These are phyloP conservation scores for Aspergillus sp. DNA, from an alignment of 2,329 filamentous ascomycete species.

Conservation along the genomic window DNA sequence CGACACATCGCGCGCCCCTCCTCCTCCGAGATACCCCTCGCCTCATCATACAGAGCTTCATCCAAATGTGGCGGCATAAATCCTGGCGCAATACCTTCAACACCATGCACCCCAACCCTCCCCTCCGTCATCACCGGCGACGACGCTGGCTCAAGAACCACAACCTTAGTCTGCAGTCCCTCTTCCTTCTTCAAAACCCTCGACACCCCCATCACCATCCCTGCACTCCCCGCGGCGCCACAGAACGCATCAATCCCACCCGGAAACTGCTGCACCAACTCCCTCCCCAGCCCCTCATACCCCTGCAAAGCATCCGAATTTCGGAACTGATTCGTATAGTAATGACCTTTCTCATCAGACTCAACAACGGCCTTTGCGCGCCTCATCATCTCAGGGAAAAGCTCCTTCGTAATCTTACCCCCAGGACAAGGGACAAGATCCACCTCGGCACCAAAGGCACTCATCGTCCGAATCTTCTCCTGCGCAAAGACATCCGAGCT, in stretches of 20 bases:
- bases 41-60: conserved; percentile 72
- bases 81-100: conserved; percentile 93
- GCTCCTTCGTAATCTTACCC: conserved; percentile 11
- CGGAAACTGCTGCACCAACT: conserved; percentile 13
- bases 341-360: background rate
- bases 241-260: conserved; percentile 18
- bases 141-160: conserved; percentile 16
- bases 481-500: conserved; percentile 14
- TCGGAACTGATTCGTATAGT: conserved; percentile 13
- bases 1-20: conserved; percentile 81
- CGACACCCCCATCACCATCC: conserved; percentile 16
- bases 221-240: conserved; percentile 12
- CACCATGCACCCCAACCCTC: conserved; percentile 70
- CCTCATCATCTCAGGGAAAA: background rate
- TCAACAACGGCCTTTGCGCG: background rate
- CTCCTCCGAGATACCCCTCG: conserved; percentile 89
- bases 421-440: conserved; percentile 12
- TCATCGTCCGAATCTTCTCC: conserved; percentile 15
- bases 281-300: conserved; percentile 11
- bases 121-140: conserved; percentile 13
- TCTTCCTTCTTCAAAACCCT: conserved; percentile 5
- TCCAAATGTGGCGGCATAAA: conserved; percentile 87
- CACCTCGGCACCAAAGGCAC: conserved; percentile 12
- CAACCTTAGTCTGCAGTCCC: background rate
- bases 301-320: conserved; percentile 14